Conservation (phyloP, 208 protist species). For the Lotmaria passim region DNA sequence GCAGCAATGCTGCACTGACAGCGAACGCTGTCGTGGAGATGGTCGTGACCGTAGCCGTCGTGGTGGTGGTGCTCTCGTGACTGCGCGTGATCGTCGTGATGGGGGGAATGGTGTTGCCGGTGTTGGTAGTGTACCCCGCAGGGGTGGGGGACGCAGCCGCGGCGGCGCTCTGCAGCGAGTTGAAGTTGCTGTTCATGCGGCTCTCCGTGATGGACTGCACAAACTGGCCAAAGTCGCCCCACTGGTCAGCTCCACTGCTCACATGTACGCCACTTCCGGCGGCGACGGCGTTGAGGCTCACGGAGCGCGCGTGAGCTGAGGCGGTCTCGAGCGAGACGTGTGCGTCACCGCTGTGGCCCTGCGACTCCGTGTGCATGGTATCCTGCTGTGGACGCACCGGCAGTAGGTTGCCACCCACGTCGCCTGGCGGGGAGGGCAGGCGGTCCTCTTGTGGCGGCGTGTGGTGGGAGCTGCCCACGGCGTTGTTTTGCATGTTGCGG, state of each 20-base stretch:
- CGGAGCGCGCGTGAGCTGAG: conserved; percentile 4
- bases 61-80: neutral
- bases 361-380: conserved; percentile 2
- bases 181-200: conserved; percentile 25
- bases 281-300: conserved; percentile 8
- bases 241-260: conserved; percentile 15
- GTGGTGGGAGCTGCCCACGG: neutral
- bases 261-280: neutral
- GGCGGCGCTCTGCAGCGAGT: conserved; percentile 19
- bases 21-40: neutral
- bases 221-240: conserved; percentile 30
- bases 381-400: conserved; percentile 1
- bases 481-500: neutral
- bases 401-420: neutral
- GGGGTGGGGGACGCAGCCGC: conserved; percentile 5
- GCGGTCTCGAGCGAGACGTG: neutral
- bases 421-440: conserved; percentile 4
- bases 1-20: neutral
- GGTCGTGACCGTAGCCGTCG: neutral
- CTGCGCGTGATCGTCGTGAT: neutral
- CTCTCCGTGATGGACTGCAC: conserved; percentile 37
- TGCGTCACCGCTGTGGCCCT: neutral
- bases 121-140: neutral
- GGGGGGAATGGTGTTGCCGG: neutral
- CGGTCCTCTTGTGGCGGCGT: conserved; percentile 7